Conservation (phyloP, 2,329 filamentous ascomycete genomes). For the Colletotrichum siamense region DNA sequence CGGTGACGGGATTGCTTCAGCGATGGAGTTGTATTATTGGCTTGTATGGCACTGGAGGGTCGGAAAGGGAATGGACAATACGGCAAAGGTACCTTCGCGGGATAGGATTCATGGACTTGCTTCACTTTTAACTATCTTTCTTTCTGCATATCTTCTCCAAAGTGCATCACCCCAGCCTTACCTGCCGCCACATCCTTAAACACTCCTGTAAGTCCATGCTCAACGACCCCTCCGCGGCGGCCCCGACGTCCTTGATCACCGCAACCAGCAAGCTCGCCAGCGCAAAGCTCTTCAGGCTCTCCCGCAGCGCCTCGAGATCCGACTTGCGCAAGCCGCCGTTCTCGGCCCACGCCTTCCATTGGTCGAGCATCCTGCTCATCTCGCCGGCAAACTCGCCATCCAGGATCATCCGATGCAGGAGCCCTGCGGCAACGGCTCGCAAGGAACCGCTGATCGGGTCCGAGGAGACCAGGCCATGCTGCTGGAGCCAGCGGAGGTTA, state of each 20-base stretch:
- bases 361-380: conserved; percentile 46
- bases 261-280: conserved; percentile 53
- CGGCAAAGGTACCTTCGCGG: not conserved
- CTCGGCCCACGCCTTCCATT: conserved; percentile 61
- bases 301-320: conserved; percentile 43
- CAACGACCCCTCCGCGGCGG: conserved; percentile 51
- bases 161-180: conserved; percentile 49
- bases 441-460: conserved; percentile 24
- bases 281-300: conserved; percentile 48
- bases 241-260: conserved; percentile 50
- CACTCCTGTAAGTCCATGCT: conserved; percentile 61
- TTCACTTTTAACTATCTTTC: not conserved
- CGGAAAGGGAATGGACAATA: not conserved
- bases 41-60: not conserved
- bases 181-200: conserved; percentile 56
- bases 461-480: conserved; percentile 18
- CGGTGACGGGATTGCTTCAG: not conserved
- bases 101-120: not conserved
- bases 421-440: conserved; percentile 48
- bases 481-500: conserved; percentile 47
- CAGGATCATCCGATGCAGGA: conserved; percentile 59
- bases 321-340: conserved; percentile 57
- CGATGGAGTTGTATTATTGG: not conserved
- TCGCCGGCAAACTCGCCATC: conserved; percentile 47
- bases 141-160: not conserved